phyloP scores from a whole-genome alignment of 208 protist genomes.

The Phytomonas sp. region DNA sequence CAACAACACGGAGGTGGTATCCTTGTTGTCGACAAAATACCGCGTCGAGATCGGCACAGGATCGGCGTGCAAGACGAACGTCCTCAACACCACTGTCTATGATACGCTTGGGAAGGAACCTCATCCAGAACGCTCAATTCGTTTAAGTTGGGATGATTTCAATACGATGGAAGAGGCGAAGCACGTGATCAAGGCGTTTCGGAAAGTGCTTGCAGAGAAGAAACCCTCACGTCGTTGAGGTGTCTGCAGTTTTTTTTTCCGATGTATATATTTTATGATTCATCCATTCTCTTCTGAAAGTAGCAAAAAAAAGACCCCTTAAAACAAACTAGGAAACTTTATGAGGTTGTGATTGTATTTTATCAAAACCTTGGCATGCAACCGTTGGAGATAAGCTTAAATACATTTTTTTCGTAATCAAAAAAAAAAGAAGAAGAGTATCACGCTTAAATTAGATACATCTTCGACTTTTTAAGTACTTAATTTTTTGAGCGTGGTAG shows the following conservation, averaged over 20 bases:
- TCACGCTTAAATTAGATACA: no score
- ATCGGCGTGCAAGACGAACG: conserved; percentile 68
- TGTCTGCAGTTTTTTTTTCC: neutral
- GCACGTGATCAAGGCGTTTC: conserved; percentile 36
- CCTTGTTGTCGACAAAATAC: conserved; percentile 53
- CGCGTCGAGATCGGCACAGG: conserved; percentile 75
- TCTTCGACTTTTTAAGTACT: no score
- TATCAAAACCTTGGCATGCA: no score
- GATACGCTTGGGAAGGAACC: conserved; percentile 64
- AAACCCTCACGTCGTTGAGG: conserved; percentile 14
- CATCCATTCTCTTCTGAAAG: neutral
- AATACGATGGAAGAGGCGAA: conserved; percentile 50
- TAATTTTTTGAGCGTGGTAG: no score
- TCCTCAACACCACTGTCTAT: conserved; percentile 68
- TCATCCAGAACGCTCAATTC: conserved; percentile 42
- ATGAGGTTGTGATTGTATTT: no score
- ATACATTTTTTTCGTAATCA: neutral
- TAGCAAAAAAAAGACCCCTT: neutral
- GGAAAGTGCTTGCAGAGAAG: conserved; percentile 31
- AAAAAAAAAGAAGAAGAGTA: no score
- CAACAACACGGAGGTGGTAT: conserved; percentile 69
- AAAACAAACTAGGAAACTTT: no score
- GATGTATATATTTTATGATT: neutral
- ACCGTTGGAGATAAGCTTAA: no score
- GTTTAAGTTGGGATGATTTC: conserved; percentile 72